phyloP scores from a whole-genome alignment of 345 rosid species.

The Raphanus raphanistrum region DNA sequence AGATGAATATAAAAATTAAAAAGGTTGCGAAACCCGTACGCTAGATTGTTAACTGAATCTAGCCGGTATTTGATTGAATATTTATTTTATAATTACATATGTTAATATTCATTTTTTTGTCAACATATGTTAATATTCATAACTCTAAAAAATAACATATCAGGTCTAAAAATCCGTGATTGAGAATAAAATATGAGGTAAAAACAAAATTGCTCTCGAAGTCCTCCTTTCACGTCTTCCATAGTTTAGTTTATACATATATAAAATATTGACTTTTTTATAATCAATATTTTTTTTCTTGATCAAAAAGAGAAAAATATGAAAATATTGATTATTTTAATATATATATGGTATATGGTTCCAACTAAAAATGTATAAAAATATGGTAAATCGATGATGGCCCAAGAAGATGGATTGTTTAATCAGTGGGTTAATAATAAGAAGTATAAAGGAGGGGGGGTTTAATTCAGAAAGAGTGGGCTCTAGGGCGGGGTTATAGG shows the following conservation, averaged over 20 bases:
- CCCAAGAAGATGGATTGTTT: neutral
- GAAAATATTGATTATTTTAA: neutral
- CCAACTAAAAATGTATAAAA: neutral
- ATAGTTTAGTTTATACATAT: neutral
- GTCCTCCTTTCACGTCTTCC: conserved; percentile 18
- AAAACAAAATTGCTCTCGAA: conserved; percentile 13
- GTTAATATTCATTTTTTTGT: neutral
- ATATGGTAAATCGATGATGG: conserved; percentile 1
- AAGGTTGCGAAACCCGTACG: conserved; percentile 1
- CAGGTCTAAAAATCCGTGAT: conserved; percentile 14
- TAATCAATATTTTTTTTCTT: no score
- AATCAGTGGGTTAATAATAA: neutral
- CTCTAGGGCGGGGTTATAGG: conserved; percentile 10
- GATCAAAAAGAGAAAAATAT: no score
- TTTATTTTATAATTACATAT: neutral
- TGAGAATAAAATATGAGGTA: neutral
- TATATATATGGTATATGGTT: neutral
- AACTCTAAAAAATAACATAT: neutral
- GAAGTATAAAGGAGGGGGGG: neutral
- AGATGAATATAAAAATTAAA: neutral
- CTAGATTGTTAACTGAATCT: neutral
- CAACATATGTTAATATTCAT: no score
- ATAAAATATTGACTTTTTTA: no score
- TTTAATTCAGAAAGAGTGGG: conserved; percentile 2
- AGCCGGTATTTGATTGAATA: neutral